phyloP scores from a whole-genome alignment of 2,329 filamentous ascomycete species.

The Cytospora leucostoma region DNA sequence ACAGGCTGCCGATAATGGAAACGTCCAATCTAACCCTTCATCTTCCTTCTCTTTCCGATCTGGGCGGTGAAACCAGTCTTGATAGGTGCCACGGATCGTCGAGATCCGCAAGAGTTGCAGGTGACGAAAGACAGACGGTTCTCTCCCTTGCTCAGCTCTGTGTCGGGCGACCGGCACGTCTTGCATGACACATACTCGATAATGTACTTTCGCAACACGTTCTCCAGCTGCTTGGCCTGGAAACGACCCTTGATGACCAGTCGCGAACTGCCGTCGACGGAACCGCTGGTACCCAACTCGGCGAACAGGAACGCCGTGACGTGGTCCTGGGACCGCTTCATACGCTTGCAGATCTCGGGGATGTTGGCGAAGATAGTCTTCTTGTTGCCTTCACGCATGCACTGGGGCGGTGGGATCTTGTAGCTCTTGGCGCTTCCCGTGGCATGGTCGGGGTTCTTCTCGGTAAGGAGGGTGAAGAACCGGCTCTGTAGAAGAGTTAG shows the following conservation, averaged over 20 bases:
- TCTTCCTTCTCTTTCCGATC: constrained; percentile 97
- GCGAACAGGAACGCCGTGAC: constrained; percentile 96
- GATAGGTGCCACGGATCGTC: constrained; percentile 93
- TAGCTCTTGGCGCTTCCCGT: constrained; percentile 89
- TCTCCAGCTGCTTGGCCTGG: constrained; percentile 99
- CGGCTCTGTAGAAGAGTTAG: constrained; percentile 45
- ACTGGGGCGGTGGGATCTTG: constrained; percentile 98
- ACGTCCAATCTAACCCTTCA: constrained; percentile 66
- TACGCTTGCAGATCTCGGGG: constrained; percentile 96
- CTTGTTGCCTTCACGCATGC: constrained; percentile 99
- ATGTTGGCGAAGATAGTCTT: constrained; percentile 99
- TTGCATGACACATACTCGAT: constrained; percentile 98
- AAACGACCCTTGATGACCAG: constrained; percentile 99
- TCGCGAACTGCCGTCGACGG: constrained; percentile 87
- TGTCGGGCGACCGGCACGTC: constrained; percentile 93
- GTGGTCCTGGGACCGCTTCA: constrained; percentile 98
- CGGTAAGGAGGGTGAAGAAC: constrained; percentile 92
- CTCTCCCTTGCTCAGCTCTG: constrained; percentile 96
- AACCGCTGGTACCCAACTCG: constrained; percentile 95
- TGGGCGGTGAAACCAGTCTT: constrained; percentile 99
- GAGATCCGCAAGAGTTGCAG: constrained; percentile 82
- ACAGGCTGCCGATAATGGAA: constrained; percentile 4
- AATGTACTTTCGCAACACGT: constrained; percentile 93
- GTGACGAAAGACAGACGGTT: constrained; percentile 99
- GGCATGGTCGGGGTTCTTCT: constrained; percentile 95